Evolutionary conservation across 306 rosid genomes (phyloP), one percentile per base, ranked within the genome.

Genomic region (Senna tora): DNA sequence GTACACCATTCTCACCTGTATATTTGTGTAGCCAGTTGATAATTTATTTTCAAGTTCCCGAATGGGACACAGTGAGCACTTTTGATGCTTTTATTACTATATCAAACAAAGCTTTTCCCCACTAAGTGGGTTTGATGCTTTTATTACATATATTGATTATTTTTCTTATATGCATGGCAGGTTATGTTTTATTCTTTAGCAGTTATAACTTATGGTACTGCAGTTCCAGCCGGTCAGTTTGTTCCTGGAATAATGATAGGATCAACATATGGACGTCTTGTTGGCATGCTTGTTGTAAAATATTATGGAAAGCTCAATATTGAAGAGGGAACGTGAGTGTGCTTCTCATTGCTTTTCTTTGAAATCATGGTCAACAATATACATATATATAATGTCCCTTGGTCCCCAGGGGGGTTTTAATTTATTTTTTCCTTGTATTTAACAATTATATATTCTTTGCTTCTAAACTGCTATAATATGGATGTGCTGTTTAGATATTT

Each of bases 211-310:
- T 94, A 86, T 85, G 97, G 98, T 72, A 94, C 92, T 75, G 95
- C 97, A 34, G 97, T 91, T 58, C 98, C 98, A 61, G 96, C 98
- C 66, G 96, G 97, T 74, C 97, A 94, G 69, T 94, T 94, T 85
- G 98, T 94, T 76, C 98, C 98, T 59, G 95, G 97, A 77, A 94
- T 94, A 74, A 91, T 91, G 97, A 91, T 89, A 72, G 98, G 98
- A 73, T 94, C 96, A 49, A 94, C 98, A 2, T 94, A 91, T 81
- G 97, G 97, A 61, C 97, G 98, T 67, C 96, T 94, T 70, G 97
- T 93, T 43, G 98, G 97, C 81, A 94, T 87, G 88, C 80, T 89
- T 77, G 96, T 94, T 56, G 98, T 94, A 72, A 91, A 76, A 75
- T 79, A 86, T 86, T 91, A 89, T 87, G 82, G 80, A 87, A 91